These are phyloP conservation scores for Oleoguttula mirabilis DNA, from an alignment of 495 filamentous ascomycete species.

Conservation along the genomic window DNA sequence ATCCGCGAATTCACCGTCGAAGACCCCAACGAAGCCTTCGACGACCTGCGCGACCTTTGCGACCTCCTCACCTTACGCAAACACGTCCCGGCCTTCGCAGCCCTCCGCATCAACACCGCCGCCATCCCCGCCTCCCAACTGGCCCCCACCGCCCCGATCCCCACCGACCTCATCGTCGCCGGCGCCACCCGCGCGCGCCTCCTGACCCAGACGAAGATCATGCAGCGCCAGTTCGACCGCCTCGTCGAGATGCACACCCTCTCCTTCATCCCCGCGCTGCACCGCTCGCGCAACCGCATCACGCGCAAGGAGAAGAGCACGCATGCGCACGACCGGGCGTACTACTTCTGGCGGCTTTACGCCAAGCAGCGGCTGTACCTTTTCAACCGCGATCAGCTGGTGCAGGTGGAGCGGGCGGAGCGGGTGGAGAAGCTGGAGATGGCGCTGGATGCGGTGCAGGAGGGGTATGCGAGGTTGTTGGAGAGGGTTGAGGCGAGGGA, in stretches of 20 bases:
- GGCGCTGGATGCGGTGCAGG: constrained; percentile 62
- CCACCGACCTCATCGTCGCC: constrained; percentile 52
- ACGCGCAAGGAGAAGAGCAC: constrained; percentile 43
- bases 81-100: constrained; percentile 37
- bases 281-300: constrained; percentile 46
- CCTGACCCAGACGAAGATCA: constrained; percentile 60
- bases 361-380: constrained; percentile 72
- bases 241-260: constrained; percentile 84
- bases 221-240: constrained; percentile 73
- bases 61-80: constrained; percentile 60
- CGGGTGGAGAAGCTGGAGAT: constrained; percentile 72
- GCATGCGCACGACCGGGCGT: constrained; percentile 48
- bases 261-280: constrained; percentile 50
- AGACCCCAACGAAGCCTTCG: constrained; percentile 90
- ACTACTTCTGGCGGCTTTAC: constrained; percentile 71
- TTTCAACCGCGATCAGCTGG: constrained; percentile 62
- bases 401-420: constrained; percentile 64
- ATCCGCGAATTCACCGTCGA: constrained; percentile 84
- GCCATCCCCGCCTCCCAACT: constrained; percentile 25
- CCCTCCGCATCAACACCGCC: constrained; percentile 41
- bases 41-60: constrained; percentile 72
- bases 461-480: constrained; percentile 65
- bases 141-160: constrained; percentile 34
- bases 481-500: constrained; percentile 37
- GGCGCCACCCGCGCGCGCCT: constrained; percentile 44